Percentiles rank a stretch among this genome's conserved stretches.
Conservation (phyloP, 2,329 filamentous ascomycete genomes). For the Cordyceps militaris region DNA sequence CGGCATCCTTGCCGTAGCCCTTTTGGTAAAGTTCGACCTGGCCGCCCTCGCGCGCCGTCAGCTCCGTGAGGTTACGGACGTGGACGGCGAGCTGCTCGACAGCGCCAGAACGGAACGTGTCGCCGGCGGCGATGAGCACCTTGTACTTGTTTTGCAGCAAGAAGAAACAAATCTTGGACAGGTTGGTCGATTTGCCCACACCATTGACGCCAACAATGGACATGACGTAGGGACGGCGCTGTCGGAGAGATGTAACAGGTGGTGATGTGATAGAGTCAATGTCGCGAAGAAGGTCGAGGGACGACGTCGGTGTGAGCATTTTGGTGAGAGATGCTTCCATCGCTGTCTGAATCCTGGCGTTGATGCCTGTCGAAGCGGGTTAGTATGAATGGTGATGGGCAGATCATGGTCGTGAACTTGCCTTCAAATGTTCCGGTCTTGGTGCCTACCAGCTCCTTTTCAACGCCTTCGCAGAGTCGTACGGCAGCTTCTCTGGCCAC, state of each 20-base stretch:
- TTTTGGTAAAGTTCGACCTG: constrained; percentile 90
- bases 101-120: constrained; percentile 94
- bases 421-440: constrained; percentile 90
- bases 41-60: constrained; percentile 75
- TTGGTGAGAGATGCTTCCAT: constrained; percentile 91
- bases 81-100: constrained; percentile 96
- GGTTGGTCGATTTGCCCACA: constrained; percentile 94
- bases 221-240: constrained; percentile 83
- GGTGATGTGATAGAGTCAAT: constrained; percentile 74
- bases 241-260: constrained; percentile 53
- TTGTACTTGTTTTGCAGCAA: constrained; percentile 94
- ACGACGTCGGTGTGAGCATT: constrained; percentile 92
- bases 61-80: constrained; percentile 85
- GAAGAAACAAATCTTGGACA: constrained; percentile 98
- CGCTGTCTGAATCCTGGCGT: constrained; percentile 72
- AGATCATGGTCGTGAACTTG: constrained; percentile 16
- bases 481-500: constrained; percentile 91
- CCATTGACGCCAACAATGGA: constrained; percentile 98
- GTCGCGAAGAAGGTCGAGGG: constrained; percentile 87
- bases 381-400: background rate
- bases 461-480: constrained; percentile 83
- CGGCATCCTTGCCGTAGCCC: constrained; percentile 96
- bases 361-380: constrained; percentile 47
- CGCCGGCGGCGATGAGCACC: constrained; percentile 87
- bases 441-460: constrained; percentile 80